Percentiles rank a stretch among this genome's conserved stretches.
Conservation (phyloP, 139 green algal genomes). For the Nannochloris sp. region DNA sequence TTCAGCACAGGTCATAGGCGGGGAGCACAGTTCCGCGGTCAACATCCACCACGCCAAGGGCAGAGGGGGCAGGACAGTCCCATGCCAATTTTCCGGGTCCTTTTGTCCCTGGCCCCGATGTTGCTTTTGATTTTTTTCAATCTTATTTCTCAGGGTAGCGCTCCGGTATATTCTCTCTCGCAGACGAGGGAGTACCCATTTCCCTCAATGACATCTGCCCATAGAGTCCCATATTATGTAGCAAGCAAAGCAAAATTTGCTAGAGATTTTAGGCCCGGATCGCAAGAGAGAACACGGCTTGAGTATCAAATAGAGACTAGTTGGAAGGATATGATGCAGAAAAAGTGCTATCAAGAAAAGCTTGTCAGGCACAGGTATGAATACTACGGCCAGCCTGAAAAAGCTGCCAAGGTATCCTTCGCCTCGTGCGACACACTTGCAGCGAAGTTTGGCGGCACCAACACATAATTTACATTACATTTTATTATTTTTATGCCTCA, state of each 20-base stretch:
- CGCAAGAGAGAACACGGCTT: conserved; percentile 13
- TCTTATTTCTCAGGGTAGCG: conserved; percentile 18
- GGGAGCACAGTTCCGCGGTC: not conserved
- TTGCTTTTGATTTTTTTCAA: conserved; percentile 45
- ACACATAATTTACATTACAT: not conserved
- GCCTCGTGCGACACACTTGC: conserved; percentile 17
- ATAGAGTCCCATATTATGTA: conserved; percentile 25
- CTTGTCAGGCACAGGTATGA: conserved; percentile 18
- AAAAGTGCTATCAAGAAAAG: conserved; percentile 30
- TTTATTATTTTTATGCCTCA: conserved; percentile 19
- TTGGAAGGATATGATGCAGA: conserved; percentile 19
- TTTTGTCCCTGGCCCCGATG: conserved; percentile 38
- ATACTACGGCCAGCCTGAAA: conserved; percentile 21
- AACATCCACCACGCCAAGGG: conserved; percentile 4
- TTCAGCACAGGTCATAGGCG: not conserved
- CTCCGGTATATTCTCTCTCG: conserved; percentile 21
- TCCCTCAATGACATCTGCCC: conserved; percentile 3
- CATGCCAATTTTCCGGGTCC: conserved; percentile 16
- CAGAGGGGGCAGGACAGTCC: not conserved
- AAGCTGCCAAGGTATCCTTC: conserved; percentile 17
- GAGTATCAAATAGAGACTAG: conserved; percentile 24
- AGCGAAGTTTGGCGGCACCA: not conserved
- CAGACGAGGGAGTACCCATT: conserved; percentile 12
- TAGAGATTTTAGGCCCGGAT: conserved; percentile 9
- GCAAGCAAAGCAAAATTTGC: conserved; percentile 3